phyloP scores from a whole-genome alignment of 2,329 filamentous ascomycete species.

The Verticillium klebahnii region DNA sequence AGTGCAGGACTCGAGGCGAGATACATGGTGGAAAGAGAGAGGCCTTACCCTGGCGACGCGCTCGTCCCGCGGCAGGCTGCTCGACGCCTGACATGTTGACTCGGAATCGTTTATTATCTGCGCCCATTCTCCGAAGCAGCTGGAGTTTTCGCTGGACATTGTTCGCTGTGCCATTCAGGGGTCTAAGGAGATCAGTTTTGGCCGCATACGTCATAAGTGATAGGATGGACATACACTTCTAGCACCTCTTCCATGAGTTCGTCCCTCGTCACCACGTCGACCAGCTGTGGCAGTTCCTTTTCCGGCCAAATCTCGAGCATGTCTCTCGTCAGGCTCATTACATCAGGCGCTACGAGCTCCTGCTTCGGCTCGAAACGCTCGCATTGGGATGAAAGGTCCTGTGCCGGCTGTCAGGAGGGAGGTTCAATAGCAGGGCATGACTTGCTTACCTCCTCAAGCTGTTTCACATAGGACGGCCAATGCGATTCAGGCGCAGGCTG shows the following conservation, averaged over 20 bases:
- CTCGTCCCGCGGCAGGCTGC: background rate
- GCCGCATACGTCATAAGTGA: background rate
- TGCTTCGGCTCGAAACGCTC: constrained; percentile 15
- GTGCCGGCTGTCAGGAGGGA: background rate
- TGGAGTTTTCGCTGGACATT: constrained; percentile 11
- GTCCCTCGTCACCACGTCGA: constrained; percentile 24
- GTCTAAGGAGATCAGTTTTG: constrained; percentile 4
- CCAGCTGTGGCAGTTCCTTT: constrained; percentile 17
- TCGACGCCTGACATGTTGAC: constrained; percentile 14
- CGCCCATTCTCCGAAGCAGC: constrained; percentile 18
- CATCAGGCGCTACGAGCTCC: constrained; percentile 20
- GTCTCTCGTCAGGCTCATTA: constrained; percentile 13
- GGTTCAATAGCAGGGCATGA: background rate
- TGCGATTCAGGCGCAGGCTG: constrained; percentile 19
- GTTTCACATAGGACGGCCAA: constrained; percentile 27
- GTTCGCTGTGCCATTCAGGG: constrained; percentile 4
- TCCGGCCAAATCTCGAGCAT: constrained; percentile 25
- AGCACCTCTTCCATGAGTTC: constrained; percentile 28
- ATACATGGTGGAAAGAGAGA: too few species aligned
- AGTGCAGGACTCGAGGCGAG: background rate
- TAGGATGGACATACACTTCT: constrained; percentile 5
- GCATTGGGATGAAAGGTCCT: constrained; percentile 22
- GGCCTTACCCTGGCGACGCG: constrained; percentile 10
- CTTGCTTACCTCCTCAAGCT: constrained; percentile 25
- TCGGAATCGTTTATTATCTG: constrained; percentile 19